These are phyloP conservation scores for Xylaria sp. DNA, from an alignment of 2,329 filamentous ascomycete genomes.

Conservation along the genomic window DNA sequence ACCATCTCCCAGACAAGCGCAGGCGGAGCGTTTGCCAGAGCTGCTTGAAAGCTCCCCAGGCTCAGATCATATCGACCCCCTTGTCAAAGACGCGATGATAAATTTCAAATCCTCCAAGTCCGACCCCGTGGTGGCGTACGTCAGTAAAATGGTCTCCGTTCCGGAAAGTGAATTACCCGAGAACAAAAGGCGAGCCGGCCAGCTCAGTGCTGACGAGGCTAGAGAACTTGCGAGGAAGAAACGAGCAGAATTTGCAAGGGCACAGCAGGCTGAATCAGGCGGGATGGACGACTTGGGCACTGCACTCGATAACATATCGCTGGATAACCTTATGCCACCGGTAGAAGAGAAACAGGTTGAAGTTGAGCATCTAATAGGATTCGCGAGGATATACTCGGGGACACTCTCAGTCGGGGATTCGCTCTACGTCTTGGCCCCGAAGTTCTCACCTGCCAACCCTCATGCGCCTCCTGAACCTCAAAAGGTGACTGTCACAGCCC, in stretches of 20 bases:
- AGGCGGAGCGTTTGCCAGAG: conserved; percentile 81
- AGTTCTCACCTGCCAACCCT: conserved; percentile 86
- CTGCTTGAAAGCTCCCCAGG: conserved; percentile 85
- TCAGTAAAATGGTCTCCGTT: conserved; percentile 98
- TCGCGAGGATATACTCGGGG: conserved; percentile 93
- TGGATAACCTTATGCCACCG: conserved; percentile 63
- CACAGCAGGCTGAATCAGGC: conserved; percentile 70
- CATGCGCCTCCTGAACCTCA: conserved; percentile 78
- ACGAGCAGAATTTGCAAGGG: conserved; percentile 85
- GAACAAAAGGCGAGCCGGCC: conserved; percentile 78
- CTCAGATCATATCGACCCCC: conserved; percentile 73
- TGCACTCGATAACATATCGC: conserved; percentile 69
- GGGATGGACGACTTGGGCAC: conserved; percentile 68
- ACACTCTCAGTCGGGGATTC: conserved; percentile 89
- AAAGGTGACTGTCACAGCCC: conserved; percentile 84
- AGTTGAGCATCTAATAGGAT: conserved; percentile 90
- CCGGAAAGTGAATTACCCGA: conserved; percentile 91
- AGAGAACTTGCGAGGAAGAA: conserved; percentile 88
- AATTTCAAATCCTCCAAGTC: conserved; percentile 76
- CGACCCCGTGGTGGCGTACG: conserved; percentile 89
- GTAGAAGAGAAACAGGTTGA: conserved; percentile 71
- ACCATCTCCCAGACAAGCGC: conserved; percentile 83
- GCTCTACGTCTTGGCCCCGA: conserved; percentile 90
- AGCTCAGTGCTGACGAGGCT: conserved; percentile 89
- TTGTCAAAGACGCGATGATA: conserved; percentile 82